Evolutionary conservation across 2,329 filamentous ascomycete genomes (phyloP).

Genomic region (Rutstroemia sydowiana): DNA sequence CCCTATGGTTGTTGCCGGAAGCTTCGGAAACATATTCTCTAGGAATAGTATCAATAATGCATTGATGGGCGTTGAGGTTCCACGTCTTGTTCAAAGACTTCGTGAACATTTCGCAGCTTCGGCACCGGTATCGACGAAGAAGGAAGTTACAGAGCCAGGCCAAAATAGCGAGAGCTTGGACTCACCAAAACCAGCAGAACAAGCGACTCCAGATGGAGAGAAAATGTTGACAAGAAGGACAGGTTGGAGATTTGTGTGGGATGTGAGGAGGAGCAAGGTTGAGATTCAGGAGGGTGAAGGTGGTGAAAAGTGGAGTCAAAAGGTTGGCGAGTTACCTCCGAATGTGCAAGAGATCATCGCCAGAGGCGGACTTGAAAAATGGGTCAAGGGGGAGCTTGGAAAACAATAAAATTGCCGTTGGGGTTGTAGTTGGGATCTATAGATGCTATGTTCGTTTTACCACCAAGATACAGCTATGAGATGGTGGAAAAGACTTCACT

Average conservation of each 20-base stretch:
- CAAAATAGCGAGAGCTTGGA: slow-evolving; percentile 44
- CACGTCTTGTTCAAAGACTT: slow-evolving; percentile 57
- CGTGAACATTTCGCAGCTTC: slow-evolving; percentile 47
- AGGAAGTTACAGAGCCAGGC: slow-evolving; percentile 43
- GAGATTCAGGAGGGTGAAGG: slow-evolving; percentile 61
- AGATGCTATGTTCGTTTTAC: neutral
- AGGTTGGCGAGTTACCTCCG: slow-evolving; percentile 73
- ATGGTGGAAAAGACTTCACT: too few relatives aligned
- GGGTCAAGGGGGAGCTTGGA: slow-evolving; percentile 46
- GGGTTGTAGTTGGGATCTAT: neutral
- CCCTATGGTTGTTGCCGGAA: slow-evolving; percentile 70
- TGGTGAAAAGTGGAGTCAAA: slow-evolving; percentile 62
- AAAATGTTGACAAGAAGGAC: slow-evolving; percentile 64
- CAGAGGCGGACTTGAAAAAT: slow-evolving; percentile 69
- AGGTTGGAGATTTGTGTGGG: slow-evolving; percentile 79
- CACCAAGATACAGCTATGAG: too few relatives aligned
- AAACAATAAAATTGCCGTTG: neutral
- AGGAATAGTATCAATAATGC: slow-evolving; percentile 77
- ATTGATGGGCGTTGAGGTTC: slow-evolving; percentile 64
- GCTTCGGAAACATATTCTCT: slow-evolving; percentile 77
- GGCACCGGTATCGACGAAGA: slow-evolving; percentile 30
- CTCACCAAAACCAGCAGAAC: slow-evolving; percentile 38
- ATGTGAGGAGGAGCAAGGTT: slow-evolving; percentile 65
- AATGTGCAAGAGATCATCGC: slow-evolving; percentile 86
- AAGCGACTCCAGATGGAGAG: slow-evolving; percentile 32